Percentiles rank a stretch among this genome's conserved stretches.
phyloP scores from a whole-genome alignment of 1,284 basidiomycete species.

The Microbotryum silenes-acaulis region DNA sequence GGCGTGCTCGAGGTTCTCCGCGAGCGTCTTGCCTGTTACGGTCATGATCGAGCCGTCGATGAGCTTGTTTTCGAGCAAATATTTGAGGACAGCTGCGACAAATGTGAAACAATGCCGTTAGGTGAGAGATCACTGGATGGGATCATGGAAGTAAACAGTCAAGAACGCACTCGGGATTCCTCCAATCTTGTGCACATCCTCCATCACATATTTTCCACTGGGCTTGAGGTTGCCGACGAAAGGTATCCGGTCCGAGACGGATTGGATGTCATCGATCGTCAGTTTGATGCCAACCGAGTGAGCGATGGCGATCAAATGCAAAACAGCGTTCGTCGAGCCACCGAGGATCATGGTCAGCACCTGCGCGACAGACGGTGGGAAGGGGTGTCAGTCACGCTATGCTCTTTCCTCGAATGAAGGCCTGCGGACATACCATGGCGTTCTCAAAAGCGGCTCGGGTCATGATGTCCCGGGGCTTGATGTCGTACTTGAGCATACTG shows the following conservation, averaged over 20 bases:
- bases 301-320: slow-evolving; percentile 83
- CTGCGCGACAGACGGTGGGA: slow-evolving; percentile 2
- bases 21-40: slow-evolving; percentile 75
- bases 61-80: slow-evolving; percentile 69
- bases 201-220: slow-evolving; percentile 83
- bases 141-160: not conserved
- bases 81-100: slow-evolving; percentile 63
- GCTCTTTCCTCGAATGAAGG: not conserved
- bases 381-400: not conserved
- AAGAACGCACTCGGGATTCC: slow-evolving; percentile 67
- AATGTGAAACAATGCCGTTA: slow-evolving; percentile 46
- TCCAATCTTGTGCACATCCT: slow-evolving; percentile 79
- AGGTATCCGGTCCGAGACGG: slow-evolving; percentile 71
- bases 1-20: slow-evolving; percentile 76
- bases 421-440: slow-evolving; percentile 61
- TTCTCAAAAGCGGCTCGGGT: slow-evolving; percentile 91
- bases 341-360: slow-evolving; percentile 81
- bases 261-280: slow-evolving; percentile 77
- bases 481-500: slow-evolving; percentile 69
- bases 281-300: slow-evolving; percentile 77
- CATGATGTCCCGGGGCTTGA: slow-evolving; percentile 95
- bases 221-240: slow-evolving; percentile 87
- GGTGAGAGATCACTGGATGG: slow-evolving; percentile 43
- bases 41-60: slow-evolving; percentile 81
- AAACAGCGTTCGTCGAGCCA: slow-evolving; percentile 86